Evolutionary conservation across 805 yeast genomes (phyloP).

Genomic region (Torulaspora delbrueckii): DNA sequence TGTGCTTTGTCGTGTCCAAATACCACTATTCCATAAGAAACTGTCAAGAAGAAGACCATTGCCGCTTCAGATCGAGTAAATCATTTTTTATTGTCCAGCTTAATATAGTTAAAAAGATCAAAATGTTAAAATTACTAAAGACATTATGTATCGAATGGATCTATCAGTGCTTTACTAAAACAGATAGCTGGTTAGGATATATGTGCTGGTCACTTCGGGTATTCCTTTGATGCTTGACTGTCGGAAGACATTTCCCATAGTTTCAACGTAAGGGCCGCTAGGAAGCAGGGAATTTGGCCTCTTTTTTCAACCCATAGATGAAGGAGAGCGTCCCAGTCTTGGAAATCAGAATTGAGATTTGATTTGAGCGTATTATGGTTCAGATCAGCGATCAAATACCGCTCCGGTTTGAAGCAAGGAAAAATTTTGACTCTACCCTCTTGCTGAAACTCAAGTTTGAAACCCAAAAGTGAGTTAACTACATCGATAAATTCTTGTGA

Average conservation of each 20-base stretch:
- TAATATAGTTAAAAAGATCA: neutral
- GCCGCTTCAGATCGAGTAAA: neutral
- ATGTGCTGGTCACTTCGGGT: too few species aligned
- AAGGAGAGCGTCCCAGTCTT: constrained; percentile 48
- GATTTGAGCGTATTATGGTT: constrained; percentile 52
- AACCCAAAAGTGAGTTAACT: constrained; percentile 66
- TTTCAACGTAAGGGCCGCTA: constrained; percentile 68
- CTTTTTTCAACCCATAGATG: constrained; percentile 63
- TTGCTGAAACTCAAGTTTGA: constrained; percentile 59
- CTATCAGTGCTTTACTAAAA: neutral
- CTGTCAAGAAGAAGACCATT: constrained; percentile 2
- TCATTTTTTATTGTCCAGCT: neutral
- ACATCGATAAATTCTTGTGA: constrained; percentile 68
- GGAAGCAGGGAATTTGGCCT: constrained; percentile 68
- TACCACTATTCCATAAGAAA: constrained; percentile 4
- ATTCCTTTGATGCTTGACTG: neutral
- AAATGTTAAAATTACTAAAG: too few species aligned
- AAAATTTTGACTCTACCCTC: constrained; percentile 52
- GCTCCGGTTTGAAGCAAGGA: constrained; percentile 41
- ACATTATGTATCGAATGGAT: neutral
- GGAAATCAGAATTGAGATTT: constrained; percentile 27
- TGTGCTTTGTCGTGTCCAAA: neutral
- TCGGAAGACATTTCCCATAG: constrained; percentile 43
- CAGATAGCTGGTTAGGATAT: too few species aligned
- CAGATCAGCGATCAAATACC: constrained; percentile 54